Percentiles rank a stretch among this genome's conserved stretches.
Conservation (phyloP, 768 basidiomycete genomes). For the Lactifluus hygrophoroides region DNA sequence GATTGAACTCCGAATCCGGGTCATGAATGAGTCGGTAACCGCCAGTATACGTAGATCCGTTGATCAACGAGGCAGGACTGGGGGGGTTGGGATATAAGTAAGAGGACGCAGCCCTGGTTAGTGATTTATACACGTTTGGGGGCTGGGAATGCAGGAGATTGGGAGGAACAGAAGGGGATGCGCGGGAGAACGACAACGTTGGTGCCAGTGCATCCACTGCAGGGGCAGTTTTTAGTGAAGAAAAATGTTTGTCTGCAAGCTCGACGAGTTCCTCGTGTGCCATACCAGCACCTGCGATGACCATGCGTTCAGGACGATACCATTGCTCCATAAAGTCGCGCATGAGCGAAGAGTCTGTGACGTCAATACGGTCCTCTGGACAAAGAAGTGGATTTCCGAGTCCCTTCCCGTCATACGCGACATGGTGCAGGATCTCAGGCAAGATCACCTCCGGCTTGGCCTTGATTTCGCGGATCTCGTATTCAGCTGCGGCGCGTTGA, state of each 20-base stretch:
- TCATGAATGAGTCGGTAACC: slow-evolving; percentile 68
- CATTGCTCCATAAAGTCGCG: slow-evolving; percentile 62
- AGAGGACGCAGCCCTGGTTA: slow-evolving; percentile 69
- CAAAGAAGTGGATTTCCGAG: slow-evolving; percentile 90
- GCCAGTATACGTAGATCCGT: slow-evolving; percentile 61
- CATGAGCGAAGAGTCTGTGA: slow-evolving; percentile 54
- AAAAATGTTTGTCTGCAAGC: slow-evolving; percentile 76
- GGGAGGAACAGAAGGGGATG: slow-evolving; percentile 32
- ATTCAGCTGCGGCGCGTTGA: slow-evolving; percentile 80
- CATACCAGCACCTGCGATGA: slow-evolving; percentile 91
- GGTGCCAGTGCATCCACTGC: slow-evolving; percentile 22
- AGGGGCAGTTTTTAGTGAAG: slow-evolving; percentile 41
- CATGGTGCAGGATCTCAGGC: slow-evolving; percentile 80
- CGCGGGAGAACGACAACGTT: slow-evolving; percentile 26
- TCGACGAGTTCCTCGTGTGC: slow-evolving; percentile 83
- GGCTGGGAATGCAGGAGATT: slow-evolving; percentile 48
- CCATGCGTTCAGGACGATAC: slow-evolving; percentile 93
- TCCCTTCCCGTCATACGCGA: slow-evolving; percentile 70
- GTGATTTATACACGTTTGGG: slow-evolving; percentile 51
- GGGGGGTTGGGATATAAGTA: slow-evolving; percentile 45
- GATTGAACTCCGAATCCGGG: slow-evolving; percentile 66
- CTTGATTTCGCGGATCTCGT: slow-evolving; percentile 82
- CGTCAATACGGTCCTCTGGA: slow-evolving; percentile 70
- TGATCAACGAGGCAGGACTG: slow-evolving; percentile 6
- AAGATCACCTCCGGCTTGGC: slow-evolving; percentile 90